Conservation (phyloP, 306 rosid genomes). For the Sindora glabra region DNA sequence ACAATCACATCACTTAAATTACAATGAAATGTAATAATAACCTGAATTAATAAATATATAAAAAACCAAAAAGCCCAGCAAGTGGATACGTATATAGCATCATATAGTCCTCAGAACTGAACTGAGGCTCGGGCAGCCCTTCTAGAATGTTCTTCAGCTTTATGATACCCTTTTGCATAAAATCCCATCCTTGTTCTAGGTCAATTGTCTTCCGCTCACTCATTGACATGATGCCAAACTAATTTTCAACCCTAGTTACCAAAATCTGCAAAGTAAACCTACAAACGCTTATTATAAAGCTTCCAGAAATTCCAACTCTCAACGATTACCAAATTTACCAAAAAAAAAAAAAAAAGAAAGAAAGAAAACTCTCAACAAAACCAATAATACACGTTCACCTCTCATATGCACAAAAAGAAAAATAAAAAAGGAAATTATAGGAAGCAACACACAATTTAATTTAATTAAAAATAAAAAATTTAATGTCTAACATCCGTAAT, state of each 20-base stretch:
- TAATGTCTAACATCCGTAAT: neutral
- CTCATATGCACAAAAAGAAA: neutral
- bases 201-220: slow-evolving; percentile 44
- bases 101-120: slow-evolving; percentile 49
- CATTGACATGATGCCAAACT: slow-evolving; percentile 21
- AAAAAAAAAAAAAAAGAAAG: too few relatives aligned
- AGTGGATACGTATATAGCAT: slow-evolving; percentile 40
- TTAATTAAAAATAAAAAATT: neutral
- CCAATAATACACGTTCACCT: neutral
- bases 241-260: neutral
- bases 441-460: neutral
- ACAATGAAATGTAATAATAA: neutral
- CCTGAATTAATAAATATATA: neutral
- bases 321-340: too few relatives aligned
- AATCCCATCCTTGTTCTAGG: slow-evolving; percentile 59
- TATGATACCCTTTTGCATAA: slow-evolving; percentile 46
- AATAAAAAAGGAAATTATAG: neutral
- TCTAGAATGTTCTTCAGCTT: slow-evolving; percentile 61
- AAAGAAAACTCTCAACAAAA: too few relatives aligned
- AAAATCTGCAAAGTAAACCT: slow-evolving; percentile 8
- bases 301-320: neutral
- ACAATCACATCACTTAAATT: neutral
- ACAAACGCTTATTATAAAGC: neutral
- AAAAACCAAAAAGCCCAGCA: neutral
- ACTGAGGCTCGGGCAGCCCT: slow-evolving; percentile 50